phyloP scores from a whole-genome alignment of 2,329 filamentous ascomycete species.

The Neofusicoccum sp. region DNA sequence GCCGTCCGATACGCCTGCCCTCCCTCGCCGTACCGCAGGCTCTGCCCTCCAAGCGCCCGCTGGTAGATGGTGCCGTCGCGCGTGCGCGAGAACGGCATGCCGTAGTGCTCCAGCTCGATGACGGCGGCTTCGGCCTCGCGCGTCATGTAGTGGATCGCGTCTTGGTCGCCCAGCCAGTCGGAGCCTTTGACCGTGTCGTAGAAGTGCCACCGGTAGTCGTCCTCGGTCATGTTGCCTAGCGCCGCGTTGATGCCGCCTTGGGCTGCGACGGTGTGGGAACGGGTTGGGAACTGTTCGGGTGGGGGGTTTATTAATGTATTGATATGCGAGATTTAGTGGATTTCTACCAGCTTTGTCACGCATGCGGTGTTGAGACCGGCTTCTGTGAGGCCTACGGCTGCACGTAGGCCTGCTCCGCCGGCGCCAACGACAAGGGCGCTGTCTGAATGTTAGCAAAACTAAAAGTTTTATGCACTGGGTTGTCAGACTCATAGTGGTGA shows the following conservation, averaged over 20 bases:
- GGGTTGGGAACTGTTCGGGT: constrained; percentile 53
- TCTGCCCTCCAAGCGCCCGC: constrained; percentile 49
- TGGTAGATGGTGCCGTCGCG: constrained; percentile 48
- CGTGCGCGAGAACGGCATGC: constrained; percentile 54
- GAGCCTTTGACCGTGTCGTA: constrained; percentile 60
- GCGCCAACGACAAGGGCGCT: constrained; percentile 50
- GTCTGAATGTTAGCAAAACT: neutral
- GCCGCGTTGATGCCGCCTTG: constrained; percentile 64
- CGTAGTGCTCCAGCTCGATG: constrained; percentile 56
- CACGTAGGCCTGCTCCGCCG: constrained; percentile 62
- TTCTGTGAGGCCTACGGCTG: constrained; percentile 63
- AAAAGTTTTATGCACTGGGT: no score
- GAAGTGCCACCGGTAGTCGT: constrained; percentile 61
- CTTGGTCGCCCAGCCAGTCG: constrained; percentile 60
- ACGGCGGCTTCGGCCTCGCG: constrained; percentile 54
- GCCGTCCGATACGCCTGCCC: constrained; percentile 51
- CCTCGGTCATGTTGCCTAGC: constrained; percentile 55
- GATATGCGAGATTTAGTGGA: neutral
- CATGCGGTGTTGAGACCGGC: constrained; percentile 64
- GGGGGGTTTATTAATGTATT: no score
- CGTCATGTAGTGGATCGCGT: constrained; percentile 61
- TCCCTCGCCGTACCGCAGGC: constrained; percentile 47
- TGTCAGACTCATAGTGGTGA: constrained; percentile 35
- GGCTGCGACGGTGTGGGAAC: constrained; percentile 65
- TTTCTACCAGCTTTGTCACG: constrained; percentile 56